Base-by-base conservation (phyloP, 768 basidiomycete species). In the Russula emetica region DNA sequence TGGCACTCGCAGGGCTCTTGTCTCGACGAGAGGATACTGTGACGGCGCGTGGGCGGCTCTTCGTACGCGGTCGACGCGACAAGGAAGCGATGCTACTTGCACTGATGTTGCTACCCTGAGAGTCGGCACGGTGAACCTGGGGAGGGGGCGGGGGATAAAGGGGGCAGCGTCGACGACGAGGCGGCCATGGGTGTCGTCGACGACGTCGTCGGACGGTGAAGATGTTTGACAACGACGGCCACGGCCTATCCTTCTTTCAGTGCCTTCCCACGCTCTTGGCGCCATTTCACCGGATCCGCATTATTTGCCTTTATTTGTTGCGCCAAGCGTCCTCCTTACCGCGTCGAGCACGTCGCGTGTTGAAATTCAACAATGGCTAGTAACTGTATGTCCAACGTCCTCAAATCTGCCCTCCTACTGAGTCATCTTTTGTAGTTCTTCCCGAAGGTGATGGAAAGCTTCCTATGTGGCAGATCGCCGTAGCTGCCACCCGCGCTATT, bases 381-480 rank as follows among this genome's bases (percentile, higher is more conserved):
- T 24, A 47, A 40, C 36, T 49, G 61, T 62, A 38, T 1, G 66
- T 55, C 18, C 54, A 28, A 49, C 20, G 11, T 38, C 14, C 34
- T 28, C 52, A n/a, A 44, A 36, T 16, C 16, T 8, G 28, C 10
- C 1, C n/a, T 9, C 22, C 2, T 8, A 32, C 49, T 49, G 24
- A 60, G 51, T 2, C 30, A 24, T 16, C 32, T 6, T 32, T 24
- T 28, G 32, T 61, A 89, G 87, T 79, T 70, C 78, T 93, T 11
- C 92, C 91, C 0, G 76, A 84, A 54, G 76, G 78, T 16, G 76
- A 77, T 9, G 95, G 94, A 32, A 79, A 82, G 71, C 82, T 99
- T 10, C 92, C 93, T 1, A 82, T 85, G 73, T 98, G 94, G 94
- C 89, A 94, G 74, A 82, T 97, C 58, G 69, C 95, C 64, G 84